These are phyloP conservation scores for Clathrus columnatus DNA, from an alignment of 768 basidiomycete species.

Conservation along the genomic window DNA sequence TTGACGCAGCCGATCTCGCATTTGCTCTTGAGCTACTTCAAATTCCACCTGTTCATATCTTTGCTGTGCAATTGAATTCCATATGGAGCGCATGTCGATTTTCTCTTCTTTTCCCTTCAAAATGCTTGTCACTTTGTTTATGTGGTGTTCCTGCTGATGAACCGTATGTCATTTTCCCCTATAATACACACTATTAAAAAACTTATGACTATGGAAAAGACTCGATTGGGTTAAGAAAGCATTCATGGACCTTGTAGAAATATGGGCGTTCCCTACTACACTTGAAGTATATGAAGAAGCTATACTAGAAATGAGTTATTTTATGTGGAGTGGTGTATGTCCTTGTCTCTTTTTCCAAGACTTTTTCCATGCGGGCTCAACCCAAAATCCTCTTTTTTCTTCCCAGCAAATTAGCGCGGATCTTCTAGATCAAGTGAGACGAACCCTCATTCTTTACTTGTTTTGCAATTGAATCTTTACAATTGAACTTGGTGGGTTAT, in stretches of 20 bases:
- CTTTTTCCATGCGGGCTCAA: not conserved
- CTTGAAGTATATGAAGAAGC: conserved; percentile 60
- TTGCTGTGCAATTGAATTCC: conserved; percentile 56
- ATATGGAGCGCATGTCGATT: conserved; percentile 55
- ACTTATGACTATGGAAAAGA: conserved; percentile 26
- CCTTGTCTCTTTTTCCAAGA: not conserved
- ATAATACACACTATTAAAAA: not conserved
- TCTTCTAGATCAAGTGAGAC: conserved; percentile 54
- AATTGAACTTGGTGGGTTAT: no score
- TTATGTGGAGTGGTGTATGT: conserved; percentile 50
- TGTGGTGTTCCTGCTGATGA: conserved; percentile 9
- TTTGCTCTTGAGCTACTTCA: conserved; percentile 47
- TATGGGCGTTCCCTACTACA: conserved; percentile 60
- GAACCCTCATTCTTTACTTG: not conserved
- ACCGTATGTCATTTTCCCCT: conserved; percentile 5
- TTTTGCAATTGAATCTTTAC: not conserved
- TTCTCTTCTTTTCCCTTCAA: conserved; percentile 13
- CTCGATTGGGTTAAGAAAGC: conserved; percentile 49
- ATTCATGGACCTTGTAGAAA: conserved; percentile 53
- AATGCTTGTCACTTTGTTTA: conserved; percentile 12
- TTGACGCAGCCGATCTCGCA: conserved; percentile 71
- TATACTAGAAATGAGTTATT: conserved; percentile 46
- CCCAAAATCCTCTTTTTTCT: conserved; percentile 11
- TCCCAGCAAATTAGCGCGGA: conserved; percentile 46
- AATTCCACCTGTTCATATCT: conserved; percentile 60